phyloP scores from a whole-genome alignment of 805 yeast species.

The Hanseniaspora occidentalis region DNA sequence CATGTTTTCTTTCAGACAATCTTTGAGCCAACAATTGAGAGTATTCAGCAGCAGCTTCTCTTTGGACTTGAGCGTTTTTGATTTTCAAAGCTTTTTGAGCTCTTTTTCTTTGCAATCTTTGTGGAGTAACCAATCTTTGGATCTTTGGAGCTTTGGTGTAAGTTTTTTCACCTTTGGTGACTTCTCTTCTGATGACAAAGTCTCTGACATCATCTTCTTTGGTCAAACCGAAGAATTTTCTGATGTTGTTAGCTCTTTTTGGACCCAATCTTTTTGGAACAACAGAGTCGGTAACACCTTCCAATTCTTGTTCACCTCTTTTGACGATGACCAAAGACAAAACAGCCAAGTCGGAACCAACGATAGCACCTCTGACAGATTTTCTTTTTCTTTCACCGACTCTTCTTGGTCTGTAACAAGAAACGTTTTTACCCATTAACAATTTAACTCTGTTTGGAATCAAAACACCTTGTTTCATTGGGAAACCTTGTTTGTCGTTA shows the following conservation, averaged over 20 bases:
- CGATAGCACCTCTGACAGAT: constrained; percentile 99
- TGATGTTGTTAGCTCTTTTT: constrained; percentile 99
- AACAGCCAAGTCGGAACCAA: constrained; percentile 93
- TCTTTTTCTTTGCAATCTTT: constrained; percentile 98
- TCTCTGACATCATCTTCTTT: constrained; percentile 41
- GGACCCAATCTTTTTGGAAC: constrained; percentile 99
- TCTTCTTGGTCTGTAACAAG: constrained; percentile 99
- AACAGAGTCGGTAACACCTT: constrained; percentile 87
- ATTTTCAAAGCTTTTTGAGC: constrained; percentile 86
- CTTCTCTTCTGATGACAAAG: constrained; percentile 97
- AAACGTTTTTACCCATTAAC: constrained; percentile 83
- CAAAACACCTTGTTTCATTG: constrained; percentile 99
- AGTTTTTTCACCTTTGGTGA: constrained; percentile 94
- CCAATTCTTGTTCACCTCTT: constrained; percentile 95
- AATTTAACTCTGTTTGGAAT: constrained; percentile 99
- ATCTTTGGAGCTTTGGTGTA: constrained; percentile 99
- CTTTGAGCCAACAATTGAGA: constrained; percentile 97
- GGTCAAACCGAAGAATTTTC: constrained; percentile 92
- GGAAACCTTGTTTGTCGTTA: constrained; percentile 99
- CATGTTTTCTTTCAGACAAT: constrained; percentile 96
- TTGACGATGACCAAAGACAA: constrained; percentile 86
- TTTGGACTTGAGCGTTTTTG: constrained; percentile 95
- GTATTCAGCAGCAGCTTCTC: constrained; percentile 99
- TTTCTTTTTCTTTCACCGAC: constrained; percentile 99
- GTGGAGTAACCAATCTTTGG: constrained; percentile 99